Evolutionary conservation across 257 asterid species (phyloP).

Genomic region (Catharanthus roseus): DNA sequence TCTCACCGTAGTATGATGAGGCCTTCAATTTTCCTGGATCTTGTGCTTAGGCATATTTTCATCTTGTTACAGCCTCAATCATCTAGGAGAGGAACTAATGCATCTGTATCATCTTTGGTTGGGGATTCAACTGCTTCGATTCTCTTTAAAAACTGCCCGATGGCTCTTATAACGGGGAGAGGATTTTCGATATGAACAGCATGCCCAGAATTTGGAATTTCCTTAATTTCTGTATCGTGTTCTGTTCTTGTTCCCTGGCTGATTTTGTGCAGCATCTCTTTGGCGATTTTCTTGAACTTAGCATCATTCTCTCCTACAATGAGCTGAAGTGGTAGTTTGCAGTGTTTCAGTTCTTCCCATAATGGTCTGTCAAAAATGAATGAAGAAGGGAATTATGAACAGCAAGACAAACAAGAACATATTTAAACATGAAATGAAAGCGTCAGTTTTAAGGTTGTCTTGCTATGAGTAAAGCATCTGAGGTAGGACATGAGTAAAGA

Average conservation of each 20-base stretch:
- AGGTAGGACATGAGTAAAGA: too few relatives aligned
- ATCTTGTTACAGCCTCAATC: not conserved
- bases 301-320: slow-evolving; percentile 76
- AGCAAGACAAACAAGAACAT: not conserved
- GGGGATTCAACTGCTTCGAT: slow-evolving; percentile 3
- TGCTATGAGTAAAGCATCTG: too few relatives aligned
- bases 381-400: not conserved
- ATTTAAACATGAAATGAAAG: not conserved
- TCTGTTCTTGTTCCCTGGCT: slow-evolving; percentile 15
- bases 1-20: too few relatives aligned
- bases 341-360: slow-evolving; percentile 82
- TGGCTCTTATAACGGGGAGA: slow-evolving; percentile 58
- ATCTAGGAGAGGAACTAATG: not conserved
- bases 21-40: not conserved
- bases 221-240: slow-evolving; percentile 34
- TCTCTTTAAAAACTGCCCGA: slow-evolving; percentile 49
- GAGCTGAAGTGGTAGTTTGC: slow-evolving; percentile 59
- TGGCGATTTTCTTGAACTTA: slow-evolving; percentile 68
- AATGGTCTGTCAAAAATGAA: slow-evolving; percentile 41
- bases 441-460: not conserved
- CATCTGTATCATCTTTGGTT: not conserved
- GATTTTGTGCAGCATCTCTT: slow-evolving; percentile 41
- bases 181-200: slow-evolving; percentile 96
- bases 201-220: slow-evolving; percentile 74
- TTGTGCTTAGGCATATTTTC: not conserved